Evolutionary conservation across 1,284 basidiomycete species (phyloP).

Genomic region (Trametes sp.): DNA sequence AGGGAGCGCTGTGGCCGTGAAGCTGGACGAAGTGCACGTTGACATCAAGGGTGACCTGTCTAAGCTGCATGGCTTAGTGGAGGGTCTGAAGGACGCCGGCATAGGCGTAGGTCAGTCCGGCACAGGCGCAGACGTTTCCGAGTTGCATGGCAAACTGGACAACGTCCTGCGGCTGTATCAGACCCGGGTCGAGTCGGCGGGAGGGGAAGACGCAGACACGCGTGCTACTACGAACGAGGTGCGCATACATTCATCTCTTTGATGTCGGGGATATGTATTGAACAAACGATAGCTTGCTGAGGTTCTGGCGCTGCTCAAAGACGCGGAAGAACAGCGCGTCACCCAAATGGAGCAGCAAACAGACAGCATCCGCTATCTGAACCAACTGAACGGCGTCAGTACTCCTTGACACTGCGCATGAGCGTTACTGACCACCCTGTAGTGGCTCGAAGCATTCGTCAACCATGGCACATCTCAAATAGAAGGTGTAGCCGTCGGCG

Average conservation of each 20-base stretch:
- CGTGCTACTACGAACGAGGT: slow-evolving; percentile 4
- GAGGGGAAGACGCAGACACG: not conserved
- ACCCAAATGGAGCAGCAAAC: slow-evolving; percentile 66
- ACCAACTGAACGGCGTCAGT: slow-evolving; percentile 72
- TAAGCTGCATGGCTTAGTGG: slow-evolving; percentile 28
- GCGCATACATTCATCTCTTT: too few relatives aligned
- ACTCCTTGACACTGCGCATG: not conserved
- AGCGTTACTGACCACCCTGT: not conserved
- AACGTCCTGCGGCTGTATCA: slow-evolving; percentile 32
- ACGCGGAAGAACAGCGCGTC: slow-evolving; percentile 54
- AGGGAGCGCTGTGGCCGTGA: slow-evolving; percentile 10
- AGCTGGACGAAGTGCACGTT: slow-evolving; percentile 34
- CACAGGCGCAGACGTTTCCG: slow-evolving; percentile 11
- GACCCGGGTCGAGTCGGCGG: not conserved
- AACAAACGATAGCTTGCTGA: slow-evolving; percentile 47
- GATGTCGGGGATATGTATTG: too few relatives aligned
- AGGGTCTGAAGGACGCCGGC: slow-evolving; percentile 4
- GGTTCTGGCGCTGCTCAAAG: slow-evolving; percentile 53
- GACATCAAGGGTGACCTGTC: slow-evolving; percentile 34
- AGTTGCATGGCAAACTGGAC: slow-evolving; percentile 39
- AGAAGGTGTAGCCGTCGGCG: slow-evolving; percentile 62
- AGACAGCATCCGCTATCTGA: slow-evolving; percentile 76
- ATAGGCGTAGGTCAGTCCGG: not conserved
- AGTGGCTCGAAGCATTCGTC: slow-evolving; percentile 88
- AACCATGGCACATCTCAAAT: slow-evolving; percentile 76